Evolutionary conservation across 352 stramenopile species (phyloP), one percentile per base, ranked within the genome.

Genomic region (Phytophthora fragariaefolia): DNA sequence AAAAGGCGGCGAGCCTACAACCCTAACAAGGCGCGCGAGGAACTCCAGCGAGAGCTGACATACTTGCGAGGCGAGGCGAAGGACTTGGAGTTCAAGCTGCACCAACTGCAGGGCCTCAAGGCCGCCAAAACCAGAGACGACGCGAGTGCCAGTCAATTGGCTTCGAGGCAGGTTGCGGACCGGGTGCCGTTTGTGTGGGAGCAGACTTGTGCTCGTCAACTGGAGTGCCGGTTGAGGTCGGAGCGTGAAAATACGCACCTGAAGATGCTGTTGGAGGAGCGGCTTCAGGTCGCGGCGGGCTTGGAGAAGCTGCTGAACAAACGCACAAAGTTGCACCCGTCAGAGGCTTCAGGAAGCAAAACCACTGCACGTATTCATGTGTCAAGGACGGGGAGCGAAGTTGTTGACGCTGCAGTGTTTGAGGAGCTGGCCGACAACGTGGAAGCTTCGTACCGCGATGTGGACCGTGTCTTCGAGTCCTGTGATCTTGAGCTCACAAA

Each of bases 271-370:
- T 26, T 79, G 32, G 57, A 76, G 15, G 60, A 26, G 2, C 68
- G 76, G 24, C 53, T 74, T 17, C 45, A 76, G 47, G 53, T 74
- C 27, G 64, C 63, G 1, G 62, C 23, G 38, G 68, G 58, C 24
- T 43, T 79, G 32, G 61, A 79, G 24, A 71, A 71, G 38, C 54
- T 77, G 38, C 55, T 77, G 20, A 65, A 64, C 30, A 74, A 59
- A 32, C 58, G 64, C 8, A 30, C 42, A 12, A 63, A 24, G 20
- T 27, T 68, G 4, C 15, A 47, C 22, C 18, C 69, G 12, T 15
- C 67, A 9, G 63, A 63, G 23, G 36, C 57, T 26, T 63, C 64
- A 0, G 64, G 69, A 23, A 77, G 64, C 23, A 70, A 61, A 24
- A 48, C 63, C 6, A 77, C 69, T 1, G 59, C 43, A 1, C 64